phyloP scores from a whole-genome alignment of 2,329 filamentous ascomycete genomes.

The Colletotrichum acutatum region DNA sequence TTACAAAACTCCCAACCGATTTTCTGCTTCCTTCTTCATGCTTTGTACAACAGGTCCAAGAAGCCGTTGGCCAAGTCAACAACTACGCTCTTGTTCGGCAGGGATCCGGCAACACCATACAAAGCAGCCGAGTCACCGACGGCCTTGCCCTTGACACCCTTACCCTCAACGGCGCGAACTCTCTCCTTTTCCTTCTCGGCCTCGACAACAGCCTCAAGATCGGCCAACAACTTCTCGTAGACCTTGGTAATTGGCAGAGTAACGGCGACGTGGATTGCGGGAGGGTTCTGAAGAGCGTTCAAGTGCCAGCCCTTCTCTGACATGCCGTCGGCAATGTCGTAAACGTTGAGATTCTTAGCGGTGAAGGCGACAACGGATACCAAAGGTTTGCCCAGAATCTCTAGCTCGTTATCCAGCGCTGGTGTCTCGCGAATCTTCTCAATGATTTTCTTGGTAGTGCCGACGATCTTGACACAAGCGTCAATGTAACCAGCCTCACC shows the following conservation, averaged over 20 bases:
- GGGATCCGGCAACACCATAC: slow-evolving; percentile 93
- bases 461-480: slow-evolving; percentile 88
- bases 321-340: slow-evolving; percentile 94
- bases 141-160: slow-evolving; percentile 71
- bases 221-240: slow-evolving; percentile 81
- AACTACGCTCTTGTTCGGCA: slow-evolving; percentile 96
- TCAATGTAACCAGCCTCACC: slow-evolving; percentile 90
- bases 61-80: slow-evolving; percentile 91
- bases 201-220: slow-evolving; percentile 75
- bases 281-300: slow-evolving; percentile 90
- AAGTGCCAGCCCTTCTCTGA: slow-evolving; percentile 89
- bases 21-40: slow-evolving; percentile 52
- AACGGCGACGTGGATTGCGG: slow-evolving; percentile 93
- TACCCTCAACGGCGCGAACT: slow-evolving; percentile 76
- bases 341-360: slow-evolving; percentile 86
- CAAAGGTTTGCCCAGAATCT: slow-evolving; percentile 84
- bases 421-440: slow-evolving; percentile 78
- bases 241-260: slow-evolving; percentile 87
- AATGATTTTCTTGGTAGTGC: slow-evolving; percentile 84
- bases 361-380: slow-evolving; percentile 92
- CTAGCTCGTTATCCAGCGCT: slow-evolving; percentile 76
- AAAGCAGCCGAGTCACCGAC: slow-evolving; percentile 86
- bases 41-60: slow-evolving; percentile 92
- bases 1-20: slow-evolving; percentile 12
- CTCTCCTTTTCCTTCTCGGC: slow-evolving; percentile 85